A percentile compares a stretch with the other conserved stretches of the same genome.
These are phyloP conservation scores for Fusarium beomiforme DNA, from an alignment of 2,329 filamentous ascomycete species.

Conservation along the genomic window DNA sequence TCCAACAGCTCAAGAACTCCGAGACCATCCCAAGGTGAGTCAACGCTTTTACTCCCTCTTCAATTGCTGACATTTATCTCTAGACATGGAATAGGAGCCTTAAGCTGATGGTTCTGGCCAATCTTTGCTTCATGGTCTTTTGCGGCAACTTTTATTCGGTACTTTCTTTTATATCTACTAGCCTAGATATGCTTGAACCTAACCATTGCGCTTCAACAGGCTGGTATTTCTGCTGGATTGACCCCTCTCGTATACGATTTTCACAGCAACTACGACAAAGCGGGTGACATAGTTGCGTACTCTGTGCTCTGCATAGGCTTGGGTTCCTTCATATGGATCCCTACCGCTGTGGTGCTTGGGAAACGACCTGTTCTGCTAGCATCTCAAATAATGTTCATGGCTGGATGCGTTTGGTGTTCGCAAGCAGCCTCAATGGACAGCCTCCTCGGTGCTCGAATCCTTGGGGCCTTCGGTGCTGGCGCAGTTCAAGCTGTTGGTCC, in stretches of 20 bases:
- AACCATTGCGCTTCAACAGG: background rate
- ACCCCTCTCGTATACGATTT: background rate
- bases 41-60: background rate
- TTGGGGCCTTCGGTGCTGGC: background rate
- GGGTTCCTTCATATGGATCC: background rate
- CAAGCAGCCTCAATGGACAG: background rate
- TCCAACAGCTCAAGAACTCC: background rate
- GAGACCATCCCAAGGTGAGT: background rate
- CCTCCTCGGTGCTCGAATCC: background rate
- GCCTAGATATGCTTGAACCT: rapidly evolving
- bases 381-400: background rate
- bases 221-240: background rate
- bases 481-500: background rate
- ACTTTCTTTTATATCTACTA: rapidly evolving
- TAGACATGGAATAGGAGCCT: background rate
- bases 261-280: background rate
- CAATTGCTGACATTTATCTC: background rate
- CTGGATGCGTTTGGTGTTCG: background rate
- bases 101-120: background rate
- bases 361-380: background rate
- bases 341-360: background rate
- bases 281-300: background rate
- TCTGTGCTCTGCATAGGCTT: background rate
- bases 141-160: background rate
- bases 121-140: background rate